Evolutionary conservation across 2,329 filamentous ascomycete species (phyloP), one percentile per base, ranked within the genome.

Genomic region (Polytolypa hystricis): DNA sequence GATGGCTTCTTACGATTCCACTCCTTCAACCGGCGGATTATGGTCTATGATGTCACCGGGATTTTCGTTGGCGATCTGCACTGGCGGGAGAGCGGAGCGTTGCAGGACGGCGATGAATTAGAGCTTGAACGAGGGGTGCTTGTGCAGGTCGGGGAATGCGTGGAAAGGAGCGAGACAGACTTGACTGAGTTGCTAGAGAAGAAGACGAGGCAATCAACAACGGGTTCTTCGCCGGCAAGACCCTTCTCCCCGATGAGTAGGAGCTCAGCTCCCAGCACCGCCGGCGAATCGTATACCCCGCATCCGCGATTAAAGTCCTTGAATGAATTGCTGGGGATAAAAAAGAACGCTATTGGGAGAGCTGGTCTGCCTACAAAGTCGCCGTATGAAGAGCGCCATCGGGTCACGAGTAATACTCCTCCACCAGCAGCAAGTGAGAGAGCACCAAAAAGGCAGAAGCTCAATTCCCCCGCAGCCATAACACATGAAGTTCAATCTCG

Each of bases 1-100:
- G 87, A 95, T 78, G 87, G 89, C 23, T 77, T 77, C 35, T 73
- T 95, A 42, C 82, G 81, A 45, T 93, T 81, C 46, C 87, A 95
- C 54, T 81, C 82, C 1, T 94, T 93, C 72, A 95, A 95, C 64
- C 84, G 79, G 53, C 77, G 84, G 4, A 67, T 91, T 41, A 93
- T 95, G 84, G 83, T 93, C 5, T 89, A 91, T 50, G 86, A 94
- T 56, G 77, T 84, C 31, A 67, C 74, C 2, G 77, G 82, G 0
- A 84, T 87, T 54, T 84, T 80, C 46, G 71, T 95, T 18, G 87
- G 86, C 3, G 87, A 94, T 55, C 75, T 77, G 20, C 84, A 94
- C 59, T 91, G 83, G 79, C 76, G 77, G 29, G 70, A 77, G 30
- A 71, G 73, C 35, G 71, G 70, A 25, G 71, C 73, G n/a, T 64